Percentiles rank a stretch among this genome's conserved stretches.
Conservation (phyloP, 2,329 filamentous ascomycete species). For the Aspergillus tanneri region DNA sequence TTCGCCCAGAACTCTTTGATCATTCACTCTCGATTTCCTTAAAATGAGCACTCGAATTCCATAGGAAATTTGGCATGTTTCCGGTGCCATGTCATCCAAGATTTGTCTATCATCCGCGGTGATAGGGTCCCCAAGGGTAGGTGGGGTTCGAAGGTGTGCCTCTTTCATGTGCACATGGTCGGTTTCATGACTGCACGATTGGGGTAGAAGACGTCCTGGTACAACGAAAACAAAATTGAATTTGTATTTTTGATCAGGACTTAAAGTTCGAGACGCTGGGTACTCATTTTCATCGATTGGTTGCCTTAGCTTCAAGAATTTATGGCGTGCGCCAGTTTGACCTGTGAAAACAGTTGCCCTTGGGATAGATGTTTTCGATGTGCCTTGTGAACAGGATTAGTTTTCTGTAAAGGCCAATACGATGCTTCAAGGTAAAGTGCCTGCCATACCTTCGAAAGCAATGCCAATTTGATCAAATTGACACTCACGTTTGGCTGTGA, state of each 20-base stretch:
- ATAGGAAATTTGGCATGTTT: neutral
- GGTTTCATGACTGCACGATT: neutral
- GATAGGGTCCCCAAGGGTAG: neutral
- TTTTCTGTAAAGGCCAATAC: neutral
- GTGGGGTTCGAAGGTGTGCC: neutral
- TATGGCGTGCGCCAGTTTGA: neutral
- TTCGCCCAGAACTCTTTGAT: neutral
- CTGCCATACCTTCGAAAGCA: neutral
- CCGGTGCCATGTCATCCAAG: neutral
- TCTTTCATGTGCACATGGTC: neutral
- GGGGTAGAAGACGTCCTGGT: neutral
- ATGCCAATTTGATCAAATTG: neutral
- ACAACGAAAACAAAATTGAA: neutral
- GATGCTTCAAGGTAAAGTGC: neutral
- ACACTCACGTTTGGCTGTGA: neutral
- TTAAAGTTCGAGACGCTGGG: neutral
- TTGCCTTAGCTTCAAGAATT: neutral
- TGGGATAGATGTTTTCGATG: conserved; percentile 45
- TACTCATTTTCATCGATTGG: neutral
- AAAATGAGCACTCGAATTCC: neutral
- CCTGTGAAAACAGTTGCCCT: neutral
- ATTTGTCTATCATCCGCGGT: neutral
- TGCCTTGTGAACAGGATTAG: too few species aligned
- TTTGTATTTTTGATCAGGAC: neutral
- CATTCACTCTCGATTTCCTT: neutral